phyloP scores from a whole-genome alignment of 768 basidiomycete species.

The Phanerochaete carnosa region DNA sequence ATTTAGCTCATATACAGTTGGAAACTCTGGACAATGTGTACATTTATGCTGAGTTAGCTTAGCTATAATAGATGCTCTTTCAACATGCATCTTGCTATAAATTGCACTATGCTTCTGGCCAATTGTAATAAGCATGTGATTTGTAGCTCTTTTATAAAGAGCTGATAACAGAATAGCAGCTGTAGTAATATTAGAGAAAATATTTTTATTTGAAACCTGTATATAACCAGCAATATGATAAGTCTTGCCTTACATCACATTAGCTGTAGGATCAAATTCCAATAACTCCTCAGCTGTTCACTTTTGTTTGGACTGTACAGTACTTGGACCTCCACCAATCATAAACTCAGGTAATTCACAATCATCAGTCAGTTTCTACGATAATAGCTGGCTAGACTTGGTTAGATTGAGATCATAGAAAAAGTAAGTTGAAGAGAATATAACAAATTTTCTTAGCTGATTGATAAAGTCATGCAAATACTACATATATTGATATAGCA shows the following conservation, averaged over 20 bases:
- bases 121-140: neutral
- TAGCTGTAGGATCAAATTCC: too few species aligned
- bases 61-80: neutral
- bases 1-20: neutral
- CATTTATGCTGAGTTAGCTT: neutral
- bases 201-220: neutral
- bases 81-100: neutral
- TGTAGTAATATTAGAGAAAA: neutral
- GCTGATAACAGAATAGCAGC: neutral
- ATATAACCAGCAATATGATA: neutral
- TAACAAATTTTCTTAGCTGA: too few species aligned
- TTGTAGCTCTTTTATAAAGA: neutral
- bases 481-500: too few species aligned
- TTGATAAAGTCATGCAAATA: too few species aligned
- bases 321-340: too few species aligned
- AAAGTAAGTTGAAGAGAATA: too few species aligned
- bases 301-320: too few species aligned
- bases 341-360: too few species aligned
- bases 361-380: too few species aligned
- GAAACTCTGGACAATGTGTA: neutral
- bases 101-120: neutral
- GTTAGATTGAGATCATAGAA: too few species aligned
- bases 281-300: too few species aligned
- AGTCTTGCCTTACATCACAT: neutral
- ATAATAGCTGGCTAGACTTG: too few species aligned